A percentile compares a stretch with the other conserved stretches of the same genome.
Conservation (phyloP, 192 early-diverging fungal species). For the Mortierella alpina region DNA sequence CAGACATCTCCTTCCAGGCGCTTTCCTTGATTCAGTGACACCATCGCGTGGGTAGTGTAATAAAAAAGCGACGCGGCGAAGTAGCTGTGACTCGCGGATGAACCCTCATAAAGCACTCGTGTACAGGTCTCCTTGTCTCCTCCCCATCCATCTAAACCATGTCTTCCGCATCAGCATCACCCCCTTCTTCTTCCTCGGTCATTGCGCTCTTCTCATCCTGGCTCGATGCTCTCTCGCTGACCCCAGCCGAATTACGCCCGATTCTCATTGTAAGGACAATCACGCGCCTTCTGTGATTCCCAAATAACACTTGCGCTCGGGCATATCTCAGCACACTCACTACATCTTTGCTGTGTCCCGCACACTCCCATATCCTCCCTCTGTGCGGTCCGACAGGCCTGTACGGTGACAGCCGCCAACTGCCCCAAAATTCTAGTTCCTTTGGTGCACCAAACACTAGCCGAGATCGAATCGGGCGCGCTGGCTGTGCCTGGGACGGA, state of each 20-base stretch:
- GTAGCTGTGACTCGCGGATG: background rate
- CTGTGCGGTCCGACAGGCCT: slow-evolving; percentile 18
- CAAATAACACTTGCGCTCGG: background rate
- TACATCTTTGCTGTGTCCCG: background rate
- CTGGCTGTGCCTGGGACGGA: slow-evolving; percentile 6
- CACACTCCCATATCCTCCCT: background rate
- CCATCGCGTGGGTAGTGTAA: too few relatives aligned
- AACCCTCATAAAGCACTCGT: background rate
- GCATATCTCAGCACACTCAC: too few relatives aligned
- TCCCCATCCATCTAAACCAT: background rate
- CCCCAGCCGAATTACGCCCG: slow-evolving; percentile 23
- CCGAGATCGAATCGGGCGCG: slow-evolving; percentile 17
- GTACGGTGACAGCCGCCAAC: slow-evolving; percentile 35
- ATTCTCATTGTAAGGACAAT: slow-evolving; percentile 35
- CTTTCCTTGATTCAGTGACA: background rate
- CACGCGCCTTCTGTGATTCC: background rate
- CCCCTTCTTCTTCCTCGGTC: slow-evolving; percentile 7
- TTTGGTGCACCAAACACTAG: slow-evolving; percentile 29
- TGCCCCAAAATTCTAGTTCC: slow-evolving; percentile 36
- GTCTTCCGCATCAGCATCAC: slow-evolving; percentile 3
- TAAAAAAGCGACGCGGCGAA: too few relatives aligned
- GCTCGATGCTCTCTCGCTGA: slow-evolving; percentile 30
- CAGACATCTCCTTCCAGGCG: slow-evolving; percentile 12
- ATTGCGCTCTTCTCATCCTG: slow-evolving; percentile 28
- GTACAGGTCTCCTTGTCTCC: background rate